Base-by-base conservation (phyloP, 108 stramenopile genomes). In the Cyclotella distinguenda region DNA sequence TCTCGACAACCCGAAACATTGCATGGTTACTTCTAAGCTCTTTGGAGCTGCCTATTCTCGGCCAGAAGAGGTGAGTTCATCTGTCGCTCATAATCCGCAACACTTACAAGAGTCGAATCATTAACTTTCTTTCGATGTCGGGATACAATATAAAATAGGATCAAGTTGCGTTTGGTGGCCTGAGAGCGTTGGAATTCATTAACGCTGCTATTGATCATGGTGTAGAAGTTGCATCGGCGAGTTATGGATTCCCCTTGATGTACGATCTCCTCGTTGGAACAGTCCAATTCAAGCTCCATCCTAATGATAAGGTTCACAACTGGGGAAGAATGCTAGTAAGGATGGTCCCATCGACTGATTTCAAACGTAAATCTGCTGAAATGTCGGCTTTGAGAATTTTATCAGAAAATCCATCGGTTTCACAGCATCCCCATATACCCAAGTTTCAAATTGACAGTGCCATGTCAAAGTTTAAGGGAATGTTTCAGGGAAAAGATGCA, bases 391-490 rank as follows among this genome's bases (percentile, higher is more conserved):
- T 98, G 7, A 86, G 90, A 10, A 95, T 96, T 32, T 65, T 98
- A 13, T 85, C 94, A 0, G 95, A 97, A 56, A 96, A 96, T 59
- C 93, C 96, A 1, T 60, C 80, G 21, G 70, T 93, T 21, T 93
- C 94, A n/a, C 45, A 63, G 15, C 86, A 96, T 54, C 89, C 92
- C 8, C 85, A 94, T 25, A 89, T 98, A 57, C 99, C 99, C 6
- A 95, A 95, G 82, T 96, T 97, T 71, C 91, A 97, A n/a, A 86
- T 89, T 56, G 96, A 97, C 45, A 87, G 82, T 55, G 93, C 90
- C 33, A 94, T 95, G 86, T 86, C 82, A 45, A 97, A 96, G 63
- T 69, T 99, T 57, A 97, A 95, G 82, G 88, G 96, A 36, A 93
- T 97, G 81, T 93, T 97, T 74, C 70, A 78, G 45, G 97, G 97